Evolutionary conservation across 2,329 filamentous ascomycete species (phyloP).

Genomic region (Trichophyton equinum): DNA sequence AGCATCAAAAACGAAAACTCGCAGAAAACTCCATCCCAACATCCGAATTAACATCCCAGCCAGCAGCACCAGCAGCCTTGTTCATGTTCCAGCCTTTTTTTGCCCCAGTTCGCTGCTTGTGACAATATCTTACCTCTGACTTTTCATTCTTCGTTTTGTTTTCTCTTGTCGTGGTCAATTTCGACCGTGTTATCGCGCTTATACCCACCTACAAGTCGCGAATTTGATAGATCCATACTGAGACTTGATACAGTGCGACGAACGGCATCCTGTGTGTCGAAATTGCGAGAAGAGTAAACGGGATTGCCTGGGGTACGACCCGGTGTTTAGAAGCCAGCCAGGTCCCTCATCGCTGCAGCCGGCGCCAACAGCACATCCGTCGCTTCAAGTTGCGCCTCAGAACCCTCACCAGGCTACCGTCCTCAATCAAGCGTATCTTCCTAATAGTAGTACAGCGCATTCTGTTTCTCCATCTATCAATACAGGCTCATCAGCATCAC

Average conservation of each 20-base stretch:
- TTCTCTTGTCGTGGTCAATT: background rate
- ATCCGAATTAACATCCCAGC: background rate
- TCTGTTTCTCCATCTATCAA: constrained; percentile 9
- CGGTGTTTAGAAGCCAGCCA: constrained; percentile 58
- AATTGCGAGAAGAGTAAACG: constrained; percentile 58
- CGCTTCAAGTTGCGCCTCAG: constrained; percentile 30
- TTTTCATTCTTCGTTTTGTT: background rate
- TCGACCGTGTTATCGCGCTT: constrained; percentile 7
- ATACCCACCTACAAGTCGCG: background rate
- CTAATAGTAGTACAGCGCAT: background rate
- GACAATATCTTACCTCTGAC: background rate
- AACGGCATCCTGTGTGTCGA: constrained; percentile 76
- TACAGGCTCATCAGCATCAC: constrained; percentile 1
- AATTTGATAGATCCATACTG: background rate
- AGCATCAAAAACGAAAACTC: constrained; percentile 6
- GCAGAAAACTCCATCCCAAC: constrained; percentile 3
- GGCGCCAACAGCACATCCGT: constrained; percentile 34
- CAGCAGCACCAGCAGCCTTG: background rate
- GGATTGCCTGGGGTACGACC: constrained; percentile 56
- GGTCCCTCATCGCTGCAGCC: constrained; percentile 59
- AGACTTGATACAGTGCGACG: constrained; percentile 62
- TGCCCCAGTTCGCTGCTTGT: background rate
- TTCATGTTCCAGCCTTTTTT: background rate
- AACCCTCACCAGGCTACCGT: constrained; percentile 26
- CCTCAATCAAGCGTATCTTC: background rate